Evolutionary conservation across 2,329 filamentous ascomycete genomes (phyloP), one percentile per base, ranked within the genome.

Genomic region (Coleophoma eucalyptorum): DNA sequence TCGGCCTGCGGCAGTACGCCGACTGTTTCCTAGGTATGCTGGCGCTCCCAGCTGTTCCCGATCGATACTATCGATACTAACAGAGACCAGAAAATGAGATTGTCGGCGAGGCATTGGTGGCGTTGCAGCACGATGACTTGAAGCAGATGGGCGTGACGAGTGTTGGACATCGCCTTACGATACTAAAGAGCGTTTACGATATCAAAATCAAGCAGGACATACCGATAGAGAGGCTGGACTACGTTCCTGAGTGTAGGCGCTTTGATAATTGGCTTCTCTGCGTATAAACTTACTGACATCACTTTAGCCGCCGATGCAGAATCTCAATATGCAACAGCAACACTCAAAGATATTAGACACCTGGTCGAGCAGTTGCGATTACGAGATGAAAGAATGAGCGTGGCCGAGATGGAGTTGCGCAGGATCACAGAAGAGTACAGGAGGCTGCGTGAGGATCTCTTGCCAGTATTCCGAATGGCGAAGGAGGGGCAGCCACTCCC

Each of bases 131-230:
- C 67, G 89, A 96, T 51, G 93, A 97, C 67, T 76, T 99, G 62
- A 96, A 95, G 71, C 90, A 95, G 66, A 93, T 97, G 85, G 92
- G 92, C 44, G 89, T 99, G 57, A 77, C 78, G 56, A 97, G 93
- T 71, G 90, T 97, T 44, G 94, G 94, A 38, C 94, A 99, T 72
- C 86, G 94, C 53, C 77, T 99, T 62, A 96, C 91, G 19, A 95
- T 99, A 51, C 79, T 99, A 52, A 97, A 97, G 73, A 92, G 86
- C 62, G 91, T 97, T 49, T 97, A 97, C 72, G 92, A 97, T 65
- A 86, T 94, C 65, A 99, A 99, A 74, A 87, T 93, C 68, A 90
- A 90, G 57, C 92, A 97, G 65, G 91, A 96, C 62, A 83, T 97
- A 53, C 87, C 90, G 15, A 81, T 97, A 61, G 93, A 97, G 65